Conservation (phyloP, 257 asterid species). For the Primulina tabacum region DNA sequence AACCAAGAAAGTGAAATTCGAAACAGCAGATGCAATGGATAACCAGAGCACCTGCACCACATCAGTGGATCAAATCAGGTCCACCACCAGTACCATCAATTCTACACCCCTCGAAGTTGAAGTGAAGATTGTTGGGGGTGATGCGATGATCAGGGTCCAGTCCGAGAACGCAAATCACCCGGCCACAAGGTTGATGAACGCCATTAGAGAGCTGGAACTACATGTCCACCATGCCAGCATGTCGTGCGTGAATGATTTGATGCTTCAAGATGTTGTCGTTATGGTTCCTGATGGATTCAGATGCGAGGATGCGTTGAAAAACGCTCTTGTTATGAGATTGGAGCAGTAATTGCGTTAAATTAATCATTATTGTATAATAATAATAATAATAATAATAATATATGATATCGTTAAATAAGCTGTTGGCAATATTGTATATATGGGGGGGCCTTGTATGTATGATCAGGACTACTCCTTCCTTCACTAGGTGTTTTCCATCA, state of each 20-base stretch:
- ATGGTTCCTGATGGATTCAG: conserved; percentile 29
- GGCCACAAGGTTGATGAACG: conserved; percentile 32
- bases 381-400: too few relatives aligned
- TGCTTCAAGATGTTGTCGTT: conserved; percentile 42
- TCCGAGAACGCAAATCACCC: conserved; percentile 32
- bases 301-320: conserved; percentile 34
- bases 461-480: not conserved
- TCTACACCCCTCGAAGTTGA: conserved; percentile 19
- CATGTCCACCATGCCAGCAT: conserved; percentile 30
- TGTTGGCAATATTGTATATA: not conserved
- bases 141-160: conserved; percentile 32
- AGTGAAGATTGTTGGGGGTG: conserved; percentile 35
- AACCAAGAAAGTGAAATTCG: not conserved
- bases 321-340: conserved; percentile 25
- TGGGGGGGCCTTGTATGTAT: not conserved
- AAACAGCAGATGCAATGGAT: conserved; percentile 14
- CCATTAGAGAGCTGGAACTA: conserved; percentile 29
- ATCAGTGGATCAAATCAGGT: not conserved
- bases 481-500: not conserved
- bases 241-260: conserved; percentile 26
- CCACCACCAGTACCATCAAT: not conserved
- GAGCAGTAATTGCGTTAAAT: not conserved
- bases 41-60: conserved; percentile 23
- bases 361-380: too few relatives aligned
- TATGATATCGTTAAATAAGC: too few relatives aligned